Evolutionary conservation across 805 yeast genomes (phyloP), one percentile per base, ranked within the genome.

Genomic region (Cyberlindnera xishuangbannaensis): DNA sequence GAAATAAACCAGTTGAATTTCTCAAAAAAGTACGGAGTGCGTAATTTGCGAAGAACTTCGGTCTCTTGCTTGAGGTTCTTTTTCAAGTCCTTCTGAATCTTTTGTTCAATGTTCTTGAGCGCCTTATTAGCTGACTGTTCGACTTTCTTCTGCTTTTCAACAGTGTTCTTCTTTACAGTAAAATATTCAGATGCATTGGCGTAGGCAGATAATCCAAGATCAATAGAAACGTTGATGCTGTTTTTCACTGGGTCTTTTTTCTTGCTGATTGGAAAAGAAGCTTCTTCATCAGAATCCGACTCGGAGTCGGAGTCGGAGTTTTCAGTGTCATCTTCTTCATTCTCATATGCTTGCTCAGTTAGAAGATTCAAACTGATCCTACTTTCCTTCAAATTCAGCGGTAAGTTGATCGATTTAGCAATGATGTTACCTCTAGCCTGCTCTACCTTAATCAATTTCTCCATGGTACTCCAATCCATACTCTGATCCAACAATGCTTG

Each of bases 1-100:
- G 96, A 74, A n/a, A 88, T 65, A 51, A 92, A 92, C 98, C 98
- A 92, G 50, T 69, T 76, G 56, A 80, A 90, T 57, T 90, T 92
- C 54, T 92, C 98, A 62, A 92, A 92, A 84, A 96, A 88, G 53
- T 67, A 79, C 29, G 85, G 86, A 5, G 73, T 66, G 29, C 97
- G 70, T 20, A 83, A 62, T 24, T 72, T 76, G 41, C 73, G 78
- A 22, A 67, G 56, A 5, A 65, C 66, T 29, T 67, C 67, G 31
- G 68, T 69, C 28, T 79, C 76, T 38, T 74, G 75, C 32, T 74
- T 76, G 38, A 83, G 59, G 31, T 71, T 70, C 45, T 71, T 74
- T 34, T 75, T 73, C 48, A 88, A 59, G 49, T 88, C 95, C 17
- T 71, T 75, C 31, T 71, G 69, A 42, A 90, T 83, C 47, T 80